Evolutionary conservation across 129 eudicot genomes (phyloP), one percentile per base, ranked within the genome.

Genomic region (Oenanthe sinensis): DNA sequence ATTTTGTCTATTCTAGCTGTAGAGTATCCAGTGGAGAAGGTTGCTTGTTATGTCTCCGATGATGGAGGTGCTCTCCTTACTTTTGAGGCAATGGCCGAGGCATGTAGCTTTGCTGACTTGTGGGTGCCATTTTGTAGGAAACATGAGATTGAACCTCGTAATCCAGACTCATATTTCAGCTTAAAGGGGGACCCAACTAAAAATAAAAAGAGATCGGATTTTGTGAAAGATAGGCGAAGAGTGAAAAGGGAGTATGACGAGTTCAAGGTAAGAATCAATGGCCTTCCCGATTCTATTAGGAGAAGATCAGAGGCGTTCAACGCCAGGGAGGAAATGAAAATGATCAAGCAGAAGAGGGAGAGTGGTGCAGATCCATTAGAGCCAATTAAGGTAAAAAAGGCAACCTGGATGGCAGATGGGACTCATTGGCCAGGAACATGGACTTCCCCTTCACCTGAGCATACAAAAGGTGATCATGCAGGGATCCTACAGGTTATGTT

Each of bases 331-430:
- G 97, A 93, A 71, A 91, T 93, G 96, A 93, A 93, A 85, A 48
- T 87, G 85, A 39, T 91, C 3, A 89, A 91, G 78, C 86, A 84
- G 75, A 81, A 88, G 81, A 88, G 93, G 47, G 96, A 93, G 75
- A 86, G 84, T 8, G 97, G 91, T 40, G 86, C 83, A 8, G 96
- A 86, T 77, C 87, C 88, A 4, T 22, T 77, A 2, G 90, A 88
- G 79, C 93, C 93, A 3, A 85, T 89, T 28, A 86, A 87, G 79
- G 88, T 89, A 20, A 83, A 81, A 70, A 88, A 89, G 75, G 97
- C 98, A 15, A 93, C 97, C 63, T 93, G 98, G 98, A 93, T 93
- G 97, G 98, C 97, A 0, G 97, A 93, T 80, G 98, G 97, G 9
- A 93, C 93, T 8, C 98, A 93, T 54, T 93, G 97, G 98, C 98